Evolutionary conservation across 1,284 basidiomycete genomes (phyloP), one percentile per base, ranked within the genome.

Genomic region (Ustanciosporium gigantosporum): DNA sequence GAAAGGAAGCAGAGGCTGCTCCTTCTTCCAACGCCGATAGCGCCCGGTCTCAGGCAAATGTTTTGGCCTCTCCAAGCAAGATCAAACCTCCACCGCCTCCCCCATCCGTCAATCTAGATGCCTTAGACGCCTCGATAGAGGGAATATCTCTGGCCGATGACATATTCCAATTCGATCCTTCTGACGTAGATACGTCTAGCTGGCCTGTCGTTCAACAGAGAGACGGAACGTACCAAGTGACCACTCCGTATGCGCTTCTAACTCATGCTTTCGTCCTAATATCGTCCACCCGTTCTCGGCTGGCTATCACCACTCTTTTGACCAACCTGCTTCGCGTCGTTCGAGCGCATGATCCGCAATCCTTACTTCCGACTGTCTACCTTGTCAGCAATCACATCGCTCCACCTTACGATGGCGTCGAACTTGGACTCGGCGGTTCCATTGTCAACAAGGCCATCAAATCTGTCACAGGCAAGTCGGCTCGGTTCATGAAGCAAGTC

Each of bases 311-410:
- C 34, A 86, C 90, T 55, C 85, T 86, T 14, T 79, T 95, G 45
- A 91, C 90, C 20, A 95, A 95, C 60, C 79, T 85, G 8, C 79
- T 95, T 11, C 86, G 89, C 17, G 83, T 85, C 13, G 83, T 94
- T 37, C 82, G 87, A 46, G 78, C 80, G 25, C 84, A 86, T 55
- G 86, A 91, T 67, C 84, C 88, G 0, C 55, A 81, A 9, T 88
- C 89, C 35, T 82, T 95, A 35, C 79, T 88, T 32, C 84, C 89
- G 13, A 82, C 89, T n/a, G 81, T 94, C n/a, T 95, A 94, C 78
- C 84, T 95, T 21, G 81, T 93, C 31, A 90, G 89, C 21, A 95
- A 93, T 78, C 85, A 89, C 25, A 83, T 95, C 25, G 84, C 86
- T 0, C 90, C 91, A 15, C 65, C 78, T 0, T 79, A 80, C 53